Base-by-base conservation (phyloP, 371 early-diverging fungal genomes). In the Gilbertella persicaria region DNA sequence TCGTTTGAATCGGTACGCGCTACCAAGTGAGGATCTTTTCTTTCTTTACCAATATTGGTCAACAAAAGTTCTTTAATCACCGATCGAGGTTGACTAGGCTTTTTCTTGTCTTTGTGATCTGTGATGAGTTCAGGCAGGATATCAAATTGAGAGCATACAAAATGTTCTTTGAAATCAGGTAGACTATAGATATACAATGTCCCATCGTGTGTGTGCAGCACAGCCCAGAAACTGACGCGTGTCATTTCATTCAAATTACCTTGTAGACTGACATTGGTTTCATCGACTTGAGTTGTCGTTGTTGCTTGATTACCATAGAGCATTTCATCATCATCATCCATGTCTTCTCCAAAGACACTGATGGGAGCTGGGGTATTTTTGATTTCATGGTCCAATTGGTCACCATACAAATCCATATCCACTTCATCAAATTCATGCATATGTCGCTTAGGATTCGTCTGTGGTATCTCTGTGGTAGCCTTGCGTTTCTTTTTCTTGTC, bases 41-140 rank as follows among this genome's bases (percentile, higher is more conserved):
- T 63, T 14, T 79, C 66, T 26, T 64, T 62, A 33, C 92, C 92
- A 55, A 94, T 71, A 45, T 83, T 76, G 7, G 84, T 75, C 64
- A 90, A 69, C 25, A 85, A 36, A 40, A 94, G 77, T 56, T 92
- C 92, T 43, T 83, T 77, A 17, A 90, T 75, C n/a, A n/a, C n/a
- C n/a, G 16, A 82, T 76, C 12, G 63, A 66, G 10, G 33, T 12
- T 3, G 10, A 2, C 69, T 67, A 8, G 9, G n/a, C 16, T n/a
- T 24, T 5, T 36, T 30, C 0, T 14, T 41, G 14, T 24, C 40
- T 9, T 36, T 51, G 8, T 20, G 29, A 62, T 92, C 92, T 0
- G 65, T 59, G 5, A 91, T 55, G 1, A 88, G 57, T 10, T 66
- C 64, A 4, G 90, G 88, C 9, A 87, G 63, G 23, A 79, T 62